phyloP scores from a whole-genome alignment of 1,139 yeast genomes.

The Yamadazyma friedrichii region DNA sequence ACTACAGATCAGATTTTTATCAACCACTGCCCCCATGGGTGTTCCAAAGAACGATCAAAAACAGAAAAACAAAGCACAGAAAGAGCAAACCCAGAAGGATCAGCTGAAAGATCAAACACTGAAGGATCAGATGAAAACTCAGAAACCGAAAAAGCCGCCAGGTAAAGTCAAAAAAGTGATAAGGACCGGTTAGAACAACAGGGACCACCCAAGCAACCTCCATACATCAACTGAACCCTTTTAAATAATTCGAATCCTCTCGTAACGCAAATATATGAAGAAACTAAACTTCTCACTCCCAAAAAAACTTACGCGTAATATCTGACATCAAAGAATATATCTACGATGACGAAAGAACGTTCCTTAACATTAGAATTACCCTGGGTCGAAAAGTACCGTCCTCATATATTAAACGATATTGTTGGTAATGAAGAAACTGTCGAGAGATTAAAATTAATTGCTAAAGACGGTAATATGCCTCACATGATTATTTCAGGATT shows the following conservation, averaged over 20 bases:
- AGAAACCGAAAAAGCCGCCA: too few species aligned
- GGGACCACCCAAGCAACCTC: too few species aligned
- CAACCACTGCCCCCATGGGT: slow-evolving; percentile 42
- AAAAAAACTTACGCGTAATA: neutral
- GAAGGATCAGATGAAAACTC: too few species aligned
- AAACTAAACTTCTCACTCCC: too few species aligned
- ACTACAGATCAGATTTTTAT: slow-evolving; percentile 37
- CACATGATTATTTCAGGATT: slow-evolving; percentile 91
- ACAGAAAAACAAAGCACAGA: slow-evolving; percentile 4
- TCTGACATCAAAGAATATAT: neutral
- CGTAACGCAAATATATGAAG: too few species aligned
- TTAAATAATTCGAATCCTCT: neutral
- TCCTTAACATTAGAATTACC: slow-evolving; percentile 38
- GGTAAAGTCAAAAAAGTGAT: too few species aligned
- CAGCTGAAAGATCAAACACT: too few species aligned
- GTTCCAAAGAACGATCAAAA: slow-evolving; percentile 17
- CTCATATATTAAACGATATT: slow-evolving; percentile 71
- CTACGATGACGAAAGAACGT: slow-evolving; percentile 12
- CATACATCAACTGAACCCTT: too few species aligned
- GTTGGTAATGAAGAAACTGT: slow-evolving; percentile 94
- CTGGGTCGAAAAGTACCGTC: slow-evolving; percentile 96
- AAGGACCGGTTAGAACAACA: too few species aligned
- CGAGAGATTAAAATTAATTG: slow-evolving; percentile 79
- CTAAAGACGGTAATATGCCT: slow-evolving; percentile 94
- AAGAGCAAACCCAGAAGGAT: neutral